These are phyloP conservation scores for Clonostachys sp. DNA, from an alignment of 2,329 filamentous ascomycete species.

Conservation along the genomic window DNA sequence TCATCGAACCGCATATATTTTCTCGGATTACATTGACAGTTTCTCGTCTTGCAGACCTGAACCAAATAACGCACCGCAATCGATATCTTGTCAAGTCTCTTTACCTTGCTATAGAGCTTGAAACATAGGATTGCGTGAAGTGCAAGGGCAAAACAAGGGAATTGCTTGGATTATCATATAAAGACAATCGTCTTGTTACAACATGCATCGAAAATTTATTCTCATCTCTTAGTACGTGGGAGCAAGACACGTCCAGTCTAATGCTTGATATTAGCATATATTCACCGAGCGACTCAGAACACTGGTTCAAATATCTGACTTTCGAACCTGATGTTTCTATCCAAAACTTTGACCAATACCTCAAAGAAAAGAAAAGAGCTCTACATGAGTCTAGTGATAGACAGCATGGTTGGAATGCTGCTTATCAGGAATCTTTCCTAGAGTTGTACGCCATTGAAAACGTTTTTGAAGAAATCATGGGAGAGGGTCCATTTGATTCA, in stretches of 20 bases:
- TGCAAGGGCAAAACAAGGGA: neutral
- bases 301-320: constrained; percentile 21
- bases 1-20: neutral
- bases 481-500: no score
- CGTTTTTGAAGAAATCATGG: neutral
- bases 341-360: neutral
- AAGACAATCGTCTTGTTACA: no score
- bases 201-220: constrained; percentile 7
- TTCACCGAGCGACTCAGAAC: constrained; percentile 19
- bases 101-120: neutral
- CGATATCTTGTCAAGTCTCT: neutral
- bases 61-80: neutral
- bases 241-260: constrained; percentile 12
- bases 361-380: neutral
- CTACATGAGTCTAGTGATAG: no score
- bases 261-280: constrained; percentile 21
- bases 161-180: neutral
- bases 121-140: neutral
- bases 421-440: neutral
- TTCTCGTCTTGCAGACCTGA: neutral
- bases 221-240: constrained; percentile 16
- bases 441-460: neutral
- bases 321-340: constrained; percentile 6
- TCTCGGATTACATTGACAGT: neutral
- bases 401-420: neutral